phyloP scores from a whole-genome alignment of 352 stramenopile species.

The Phytophthora boehmeriae region DNA sequence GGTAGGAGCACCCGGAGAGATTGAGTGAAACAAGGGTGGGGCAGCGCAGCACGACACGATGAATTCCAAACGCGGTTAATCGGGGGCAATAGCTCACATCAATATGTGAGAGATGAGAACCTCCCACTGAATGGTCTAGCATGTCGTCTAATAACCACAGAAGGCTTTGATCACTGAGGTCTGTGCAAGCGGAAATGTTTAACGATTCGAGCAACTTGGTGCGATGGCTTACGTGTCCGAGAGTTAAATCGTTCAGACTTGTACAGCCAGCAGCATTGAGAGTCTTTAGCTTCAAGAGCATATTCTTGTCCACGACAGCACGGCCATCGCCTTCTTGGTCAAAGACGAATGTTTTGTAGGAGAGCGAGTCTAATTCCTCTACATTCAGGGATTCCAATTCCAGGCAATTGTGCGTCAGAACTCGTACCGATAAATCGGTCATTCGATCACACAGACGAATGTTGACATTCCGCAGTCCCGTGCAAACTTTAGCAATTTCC shows the following conservation, averaged over 20 bases:
- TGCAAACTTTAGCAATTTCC: slow-evolving; percentile 64
- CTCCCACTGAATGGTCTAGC: slow-evolving; percentile 57
- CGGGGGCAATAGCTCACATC: slow-evolving; percentile 85
- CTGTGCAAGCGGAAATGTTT: slow-evolving; percentile 57
- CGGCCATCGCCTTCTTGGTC: slow-evolving; percentile 86
- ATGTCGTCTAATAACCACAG: slow-evolving; percentile 67
- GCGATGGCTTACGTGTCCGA: slow-evolving; percentile 74
- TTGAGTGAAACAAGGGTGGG: slow-evolving; percentile 73
- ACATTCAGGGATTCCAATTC: slow-evolving; percentile 80
- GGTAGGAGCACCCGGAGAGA: slow-evolving; percentile 78
- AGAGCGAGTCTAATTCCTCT: slow-evolving; percentile 78
- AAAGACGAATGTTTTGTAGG: slow-evolving; percentile 84
- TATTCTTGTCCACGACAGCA: slow-evolving; percentile 75
- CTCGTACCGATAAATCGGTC: slow-evolving; percentile 71
- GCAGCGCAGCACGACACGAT: slow-evolving; percentile 60
- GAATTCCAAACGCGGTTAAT: slow-evolving; percentile 61
- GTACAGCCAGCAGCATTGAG: slow-evolving; percentile 78
- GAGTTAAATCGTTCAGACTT: slow-evolving; percentile 68
- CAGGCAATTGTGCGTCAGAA: slow-evolving; percentile 86
- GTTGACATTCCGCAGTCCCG: slow-evolving; percentile 73
- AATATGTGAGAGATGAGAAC: slow-evolving; percentile 53
- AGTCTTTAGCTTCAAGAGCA: slow-evolving; percentile 62
- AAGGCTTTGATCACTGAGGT: slow-evolving; percentile 74
- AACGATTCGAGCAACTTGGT: slow-evolving; percentile 57
- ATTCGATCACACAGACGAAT: slow-evolving; percentile 83